phyloP scores from a whole-genome alignment of 2,329 filamentous ascomycete genomes.

The Blumeria graminis region DNA sequence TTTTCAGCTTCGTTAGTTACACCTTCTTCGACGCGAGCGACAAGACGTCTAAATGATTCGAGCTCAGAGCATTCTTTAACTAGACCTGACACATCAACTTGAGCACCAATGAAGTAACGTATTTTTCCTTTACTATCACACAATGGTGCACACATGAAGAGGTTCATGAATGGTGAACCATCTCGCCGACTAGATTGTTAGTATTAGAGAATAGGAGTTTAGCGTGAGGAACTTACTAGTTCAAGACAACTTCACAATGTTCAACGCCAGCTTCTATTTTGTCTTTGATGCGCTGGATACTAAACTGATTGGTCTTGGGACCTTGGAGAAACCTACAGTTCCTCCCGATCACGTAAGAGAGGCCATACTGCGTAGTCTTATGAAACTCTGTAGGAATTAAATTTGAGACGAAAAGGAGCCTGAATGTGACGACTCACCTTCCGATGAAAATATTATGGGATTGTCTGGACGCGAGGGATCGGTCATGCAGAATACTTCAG shows the following conservation, averaged over 20 bases:
- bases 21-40: constrained; percentile 15
- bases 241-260: constrained; percentile 49
- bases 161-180: constrained; percentile 42
- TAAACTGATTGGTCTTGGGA: constrained; percentile 40
- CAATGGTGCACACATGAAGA: constrained; percentile 38
- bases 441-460: constrained; percentile 53
- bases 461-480: constrained; percentile 52
- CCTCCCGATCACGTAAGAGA: constrained; percentile 46
- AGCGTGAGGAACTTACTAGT: constrained; percentile 27
- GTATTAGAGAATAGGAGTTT: neutral
- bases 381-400: constrained; percentile 34
- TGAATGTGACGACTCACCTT: constrained; percentile 24
- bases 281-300: constrained; percentile 34
- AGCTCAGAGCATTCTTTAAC: constrained; percentile 36
- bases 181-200: constrained; percentile 27
- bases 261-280: constrained; percentile 39
- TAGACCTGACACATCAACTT: constrained; percentile 39
- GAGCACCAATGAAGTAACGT: constrained; percentile 40
- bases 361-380: constrained; percentile 49
- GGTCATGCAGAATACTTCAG: constrained; percentile 54
- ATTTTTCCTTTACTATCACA: constrained; percentile 35
- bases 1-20: constrained; percentile 4
- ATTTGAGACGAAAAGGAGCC: neutral
- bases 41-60: constrained; percentile 27
- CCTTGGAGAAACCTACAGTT: constrained; percentile 65